Base-by-base conservation (phyloP, 495 filamentous ascomycete species). In the Aspergillus mulundensis region DNA sequence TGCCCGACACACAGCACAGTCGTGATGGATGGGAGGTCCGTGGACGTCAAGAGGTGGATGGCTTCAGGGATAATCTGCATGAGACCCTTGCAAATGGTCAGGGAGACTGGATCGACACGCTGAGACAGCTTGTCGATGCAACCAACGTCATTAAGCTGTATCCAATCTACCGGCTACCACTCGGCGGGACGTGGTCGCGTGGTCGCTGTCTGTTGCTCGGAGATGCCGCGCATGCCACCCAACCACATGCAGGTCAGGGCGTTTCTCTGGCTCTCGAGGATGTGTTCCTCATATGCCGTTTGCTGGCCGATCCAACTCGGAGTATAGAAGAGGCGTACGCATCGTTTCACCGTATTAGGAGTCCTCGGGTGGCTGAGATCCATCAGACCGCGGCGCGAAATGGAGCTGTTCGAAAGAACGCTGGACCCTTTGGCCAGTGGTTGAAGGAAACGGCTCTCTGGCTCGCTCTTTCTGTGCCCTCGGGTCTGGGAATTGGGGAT, bases 231-330 rank as follows among this genome's bases (percentile, higher is more conserved):
- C 76, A 79, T 62, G 76, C 75, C 0, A 76, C 76, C 62, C 70
- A 66, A 16, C 74, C 77, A 0, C 73, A 71, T 64, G 70, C 72
- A 18, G 70, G 71, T 5, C 74, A 81, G 57, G 75, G 77, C 2
- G 69, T 70, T 1, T 73, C 72, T 0, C 74, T 76, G 73, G 75
- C 74, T 0, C 44, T 79, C 21, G 75, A 81, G 43, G 76, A 78
- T 67, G 67, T 60, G 0, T 71, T 75, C 40, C 41, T 75, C 19
- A 52, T 79, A 7, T 63, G 71, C 0, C 52, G 70, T 3, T 46
- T 76, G 7, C 64, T 77, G 15, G 75, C 60, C 28, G 57, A 68
- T 18, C 34, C 50, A 0, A 34, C 48, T 7, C 20, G 56, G 2
- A 24, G 63, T 7, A 10, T 43, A 7, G 20, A 23, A 23, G 64